Evolutionary conservation across 202 grass and related monocot genomes (phyloP).

Genomic region (Eragrostis tef): DNA sequence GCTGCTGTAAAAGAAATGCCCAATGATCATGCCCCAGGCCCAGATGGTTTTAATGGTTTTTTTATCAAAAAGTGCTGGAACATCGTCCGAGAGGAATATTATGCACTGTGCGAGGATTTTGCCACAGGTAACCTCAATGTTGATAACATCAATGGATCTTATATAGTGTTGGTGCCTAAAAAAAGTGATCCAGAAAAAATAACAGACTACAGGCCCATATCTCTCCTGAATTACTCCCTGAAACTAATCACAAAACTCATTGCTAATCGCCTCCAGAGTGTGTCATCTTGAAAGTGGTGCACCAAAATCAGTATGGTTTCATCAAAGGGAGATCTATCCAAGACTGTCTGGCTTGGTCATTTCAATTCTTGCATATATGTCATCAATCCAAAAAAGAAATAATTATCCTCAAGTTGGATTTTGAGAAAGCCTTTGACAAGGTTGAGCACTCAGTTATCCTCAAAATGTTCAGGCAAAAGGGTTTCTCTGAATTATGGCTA

Average conservation of each 20-base stretch:
- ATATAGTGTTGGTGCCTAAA: not conserved
- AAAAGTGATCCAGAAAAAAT: too few species aligned
- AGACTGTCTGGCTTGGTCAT: not conserved
- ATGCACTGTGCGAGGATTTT: too few species aligned
- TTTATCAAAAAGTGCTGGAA: not conserved
- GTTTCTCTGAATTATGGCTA: not conserved
- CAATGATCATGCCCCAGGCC: not conserved
- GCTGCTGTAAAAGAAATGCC: not conserved
- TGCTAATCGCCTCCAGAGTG: not conserved
- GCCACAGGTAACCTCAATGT: too few species aligned
- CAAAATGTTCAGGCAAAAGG: not conserved
- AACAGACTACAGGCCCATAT: not conserved
- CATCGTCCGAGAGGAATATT: too few species aligned
- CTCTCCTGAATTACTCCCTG: too few species aligned
- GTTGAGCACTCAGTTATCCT: not conserved
- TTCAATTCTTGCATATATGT: not conserved
- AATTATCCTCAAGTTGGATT: too few species aligned
- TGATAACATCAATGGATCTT: too few species aligned
- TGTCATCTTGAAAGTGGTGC: too few species aligned
- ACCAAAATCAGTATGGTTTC: too few species aligned
- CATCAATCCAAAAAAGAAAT: not conserved
- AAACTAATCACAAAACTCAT: not conserved
- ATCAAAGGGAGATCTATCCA: too few species aligned
- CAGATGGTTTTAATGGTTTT: not conserved
- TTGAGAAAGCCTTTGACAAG: not conserved